Evolutionary conservation across 2,329 filamentous ascomycete species (phyloP).

Genomic region (Neospermospora avenae): DNA sequence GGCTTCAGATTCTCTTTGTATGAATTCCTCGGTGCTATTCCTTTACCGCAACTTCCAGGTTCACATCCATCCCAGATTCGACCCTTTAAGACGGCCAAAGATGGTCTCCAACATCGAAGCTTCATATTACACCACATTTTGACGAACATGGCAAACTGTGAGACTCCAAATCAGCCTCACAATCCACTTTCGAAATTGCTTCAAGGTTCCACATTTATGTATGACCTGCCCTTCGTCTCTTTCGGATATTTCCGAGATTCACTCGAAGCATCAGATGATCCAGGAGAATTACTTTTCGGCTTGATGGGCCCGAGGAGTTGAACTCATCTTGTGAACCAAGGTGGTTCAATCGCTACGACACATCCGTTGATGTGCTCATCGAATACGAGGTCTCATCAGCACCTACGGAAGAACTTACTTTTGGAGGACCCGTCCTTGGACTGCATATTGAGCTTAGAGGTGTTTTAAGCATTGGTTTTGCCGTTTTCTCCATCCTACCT

Average conservation of each 20-base stretch:
- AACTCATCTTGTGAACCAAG: not conserved
- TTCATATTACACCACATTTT: not conserved
- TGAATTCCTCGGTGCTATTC: not conserved
- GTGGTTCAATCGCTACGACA: not conserved
- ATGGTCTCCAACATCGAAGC: not conserved
- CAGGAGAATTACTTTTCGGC: not conserved
- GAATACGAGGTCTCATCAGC: not conserved
- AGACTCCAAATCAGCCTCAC: not conserved
- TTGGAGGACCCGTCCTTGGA: not conserved
- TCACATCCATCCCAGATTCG: not conserved
- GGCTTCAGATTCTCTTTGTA: not conserved
- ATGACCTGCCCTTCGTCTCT: not conserved
- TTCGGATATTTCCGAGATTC: not conserved
- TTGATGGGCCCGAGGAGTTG: not conserved
- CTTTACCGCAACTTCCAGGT: not conserved
- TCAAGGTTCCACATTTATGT: not conserved
- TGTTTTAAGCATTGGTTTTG: slow-evolving; percentile 18
- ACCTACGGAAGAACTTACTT: not conserved
- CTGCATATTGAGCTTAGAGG: slow-evolving; percentile 18
- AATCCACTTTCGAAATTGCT: not conserved
- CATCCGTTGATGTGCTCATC: not conserved
- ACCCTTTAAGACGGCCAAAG: not conserved
- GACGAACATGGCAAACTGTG: not conserved
- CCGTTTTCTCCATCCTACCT: slow-evolving; percentile 12
- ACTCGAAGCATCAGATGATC: not conserved